Base-by-base conservation (phyloP, 1,284 basidiomycete species). In the Trichosporon inkin region DNA sequence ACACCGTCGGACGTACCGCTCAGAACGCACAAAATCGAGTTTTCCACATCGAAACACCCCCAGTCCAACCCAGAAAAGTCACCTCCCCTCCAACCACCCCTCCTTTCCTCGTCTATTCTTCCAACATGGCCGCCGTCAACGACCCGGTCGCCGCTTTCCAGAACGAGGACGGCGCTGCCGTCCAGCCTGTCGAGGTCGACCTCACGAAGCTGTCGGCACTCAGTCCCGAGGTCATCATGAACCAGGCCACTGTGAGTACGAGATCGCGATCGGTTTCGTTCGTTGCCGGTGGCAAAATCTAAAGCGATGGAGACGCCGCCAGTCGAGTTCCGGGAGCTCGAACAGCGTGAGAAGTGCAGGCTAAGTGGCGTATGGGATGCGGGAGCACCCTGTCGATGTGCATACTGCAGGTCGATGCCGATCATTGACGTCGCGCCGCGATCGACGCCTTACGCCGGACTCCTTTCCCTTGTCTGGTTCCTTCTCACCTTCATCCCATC, bases 161-260 rank as follows among this genome's bases (percentile, higher is more conserved):
- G 28, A 60, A 69, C 20, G 63, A 60, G 16, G 60, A 62, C 10
- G 64, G 17, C 13, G 38, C 56, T 10, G 59, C 67, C 16, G 47
- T 62, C 24, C 56, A 66, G 54, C 71, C 71, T 54, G 71, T 92
- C 68, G 83, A 90, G 22, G 78, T 93, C 70, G 91, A 93, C 81
- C 80, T 84, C 10, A 83, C 88, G 58, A 89, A 85, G 76, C 84
- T 99, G 68, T 90, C 90, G 53, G 91, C 95, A 53, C 83, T 98
- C 59, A 91, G 89, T 52, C 95, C 92, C 19, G 91, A 97, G 78
- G 95, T 99, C 71, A 98, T 99, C 76, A 88, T 89, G 69, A 96
- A 95, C 83, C 95, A 99, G 83, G 95, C 94, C 62, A 78, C 88
- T 65, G 71, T 77, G 58, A 65, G 71, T 71, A 8, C 61, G 16